Evolutionary conservation across 768 basidiomycete species (phyloP), one percentile per base, ranked within the genome.

Genomic region (Trametes elegans): DNA sequence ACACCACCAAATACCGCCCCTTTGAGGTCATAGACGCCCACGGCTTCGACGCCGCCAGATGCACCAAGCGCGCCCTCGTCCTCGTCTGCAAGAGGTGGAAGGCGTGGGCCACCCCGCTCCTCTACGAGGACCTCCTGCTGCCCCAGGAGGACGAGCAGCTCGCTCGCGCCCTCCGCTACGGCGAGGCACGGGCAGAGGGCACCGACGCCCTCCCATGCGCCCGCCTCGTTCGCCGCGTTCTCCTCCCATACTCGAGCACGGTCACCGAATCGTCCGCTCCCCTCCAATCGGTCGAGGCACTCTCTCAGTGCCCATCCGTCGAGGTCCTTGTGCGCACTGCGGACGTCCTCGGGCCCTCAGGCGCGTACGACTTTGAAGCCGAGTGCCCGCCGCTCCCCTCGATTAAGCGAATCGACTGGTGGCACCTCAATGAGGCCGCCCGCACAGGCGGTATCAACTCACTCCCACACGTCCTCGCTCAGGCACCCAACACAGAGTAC

Each of bases 331-430:
- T 81, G 46, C 74, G 86, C 19, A 80, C 82, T 18, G 51, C 53
- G 7, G 86, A 81, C 66, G 78, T 82, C 19, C 80, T 77, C 60
- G 78, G 80, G 49, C 74, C 77, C 5, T n/a, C n/a, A n/a, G 79
- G 80, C 19, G 57, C 45, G 1, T 87, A 80, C 68, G 80, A 84
- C 24, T 82, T 79, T 62, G 79, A 81, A 52, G 74, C 77, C 9
- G 73, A 73, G 13, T 72, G 68, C 49, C 67, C 82, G 3, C 64
- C 76, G 3, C 58, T 86, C 13, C 70, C 74, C 19, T 78, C 79
- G 19, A 72, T 88, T 35, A 79, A 76, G 39, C 80, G 84, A 24
- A 74, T 88, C 27, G 85, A 87, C 44, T 88, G 85, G 84, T 87
- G 83, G 82, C 78, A 86, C 62, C 66, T 80, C 59, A 71, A 67